These are phyloP conservation scores for Solanum okadae DNA, from an alignment of 257 asterid genomes.

Conservation along the genomic window DNA sequence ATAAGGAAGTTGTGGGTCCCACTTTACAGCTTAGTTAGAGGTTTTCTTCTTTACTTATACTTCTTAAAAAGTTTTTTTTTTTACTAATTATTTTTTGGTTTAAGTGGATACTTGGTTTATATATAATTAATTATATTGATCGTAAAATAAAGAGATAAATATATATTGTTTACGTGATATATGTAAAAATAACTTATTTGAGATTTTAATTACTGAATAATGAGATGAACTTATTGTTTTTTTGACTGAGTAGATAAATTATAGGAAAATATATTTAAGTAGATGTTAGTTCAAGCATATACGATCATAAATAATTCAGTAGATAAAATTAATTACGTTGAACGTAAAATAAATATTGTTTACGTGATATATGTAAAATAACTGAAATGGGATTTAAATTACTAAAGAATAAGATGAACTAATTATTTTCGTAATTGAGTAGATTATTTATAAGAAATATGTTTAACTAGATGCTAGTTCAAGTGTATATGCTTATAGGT, in stretches of 20 bases:
- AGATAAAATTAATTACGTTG: neutral
- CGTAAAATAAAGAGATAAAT: too few species aligned
- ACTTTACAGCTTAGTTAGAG: neutral
- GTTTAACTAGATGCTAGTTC: neutral
- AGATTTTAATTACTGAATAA: too few species aligned
- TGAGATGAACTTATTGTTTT: neutral
- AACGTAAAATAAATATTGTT: neutral
- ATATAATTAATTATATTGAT: too few species aligned
- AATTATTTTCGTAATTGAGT: neutral
- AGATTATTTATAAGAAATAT: neutral
- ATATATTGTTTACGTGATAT: too few species aligned
- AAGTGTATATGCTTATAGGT: neutral
- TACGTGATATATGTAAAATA: neutral
- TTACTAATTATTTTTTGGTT: too few species aligned
- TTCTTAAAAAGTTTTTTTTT: neutral
- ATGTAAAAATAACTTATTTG: too few species aligned
- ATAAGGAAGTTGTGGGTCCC: conserved; percentile 2
- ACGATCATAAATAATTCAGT: neutral
- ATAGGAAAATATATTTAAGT: neutral
- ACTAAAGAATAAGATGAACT: neutral
- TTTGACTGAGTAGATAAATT: too few species aligned
- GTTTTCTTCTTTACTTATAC: neutral
- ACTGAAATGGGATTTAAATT: neutral
- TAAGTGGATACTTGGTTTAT: too few species aligned
- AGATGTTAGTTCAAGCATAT: neutral